These are phyloP conservation scores for Debaryomyces fabryi DNA, from an alignment of 1,139 yeast species.

Conservation along the genomic window DNA sequence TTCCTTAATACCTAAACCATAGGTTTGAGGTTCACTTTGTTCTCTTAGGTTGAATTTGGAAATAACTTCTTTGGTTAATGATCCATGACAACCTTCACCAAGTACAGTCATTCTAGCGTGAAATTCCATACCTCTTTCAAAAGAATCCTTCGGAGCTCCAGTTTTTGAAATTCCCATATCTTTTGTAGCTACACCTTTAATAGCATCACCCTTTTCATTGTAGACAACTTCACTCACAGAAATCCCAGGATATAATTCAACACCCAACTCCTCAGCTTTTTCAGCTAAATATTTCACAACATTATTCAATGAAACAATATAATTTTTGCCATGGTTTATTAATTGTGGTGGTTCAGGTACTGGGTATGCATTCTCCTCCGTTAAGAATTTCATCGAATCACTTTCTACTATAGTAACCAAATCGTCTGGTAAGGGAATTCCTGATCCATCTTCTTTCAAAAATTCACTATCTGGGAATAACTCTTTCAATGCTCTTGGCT, in stretches of 20 bases:
- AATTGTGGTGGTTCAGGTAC: slow-evolving; percentile 94
- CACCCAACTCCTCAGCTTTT: slow-evolving; percentile 90
- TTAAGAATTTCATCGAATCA: slow-evolving; percentile 70
- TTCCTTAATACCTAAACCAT: slow-evolving; percentile 93
- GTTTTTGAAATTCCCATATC: slow-evolving; percentile 82
- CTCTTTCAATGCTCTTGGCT: slow-evolving; percentile 84
- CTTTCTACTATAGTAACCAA: slow-evolving; percentile 70
- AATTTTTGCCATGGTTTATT: slow-evolving; percentile 78
- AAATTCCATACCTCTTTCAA: slow-evolving; percentile 96
- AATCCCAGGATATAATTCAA: slow-evolving; percentile 90
- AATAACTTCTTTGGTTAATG: slow-evolving; percentile 77
- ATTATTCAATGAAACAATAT: slow-evolving; percentile 79
- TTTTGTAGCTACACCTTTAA: slow-evolving; percentile 89
- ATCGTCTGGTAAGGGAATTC: slow-evolving; percentile 76
- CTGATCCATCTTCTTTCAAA: slow-evolving; percentile 51
- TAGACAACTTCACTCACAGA: slow-evolving; percentile 83
- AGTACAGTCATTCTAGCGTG: slow-evolving; percentile 84
- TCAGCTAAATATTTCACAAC: slow-evolving; percentile 84
- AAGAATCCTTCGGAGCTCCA: slow-evolving; percentile 76
- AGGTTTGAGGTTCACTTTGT: slow-evolving; percentile 77
- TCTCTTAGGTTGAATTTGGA: slow-evolving; percentile 67
- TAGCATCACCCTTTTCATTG: slow-evolving; percentile 55
- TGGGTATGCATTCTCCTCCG: slow-evolving; percentile 59
- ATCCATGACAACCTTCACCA: slow-evolving; percentile 98
- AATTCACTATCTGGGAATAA: slow-evolving; percentile 75